Evolutionary conservation across 148 eudicot genomes (phyloP).

Genomic region (Chenopodium suecicum): DNA sequence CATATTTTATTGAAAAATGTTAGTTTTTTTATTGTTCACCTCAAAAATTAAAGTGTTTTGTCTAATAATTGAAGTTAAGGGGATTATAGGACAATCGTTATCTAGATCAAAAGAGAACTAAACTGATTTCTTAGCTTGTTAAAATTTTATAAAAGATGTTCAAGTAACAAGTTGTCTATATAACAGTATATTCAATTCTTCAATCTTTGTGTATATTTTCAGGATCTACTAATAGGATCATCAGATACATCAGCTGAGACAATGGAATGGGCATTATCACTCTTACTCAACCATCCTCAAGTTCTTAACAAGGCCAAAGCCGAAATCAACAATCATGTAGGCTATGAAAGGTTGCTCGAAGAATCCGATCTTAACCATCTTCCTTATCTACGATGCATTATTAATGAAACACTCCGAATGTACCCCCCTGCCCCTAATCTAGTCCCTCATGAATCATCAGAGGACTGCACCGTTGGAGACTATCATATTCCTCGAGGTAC

Average conservation of each 20-base stretch:
- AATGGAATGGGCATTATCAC: slow-evolving; percentile 37
- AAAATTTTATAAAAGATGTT: too few species aligned
- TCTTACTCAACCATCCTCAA: slow-evolving; percentile 29
- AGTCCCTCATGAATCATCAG: slow-evolving; percentile 27
- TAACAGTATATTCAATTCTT: too few species aligned
- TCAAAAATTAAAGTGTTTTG: too few species aligned
- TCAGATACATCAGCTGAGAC: slow-evolving; percentile 23
- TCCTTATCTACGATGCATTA: slow-evolving; percentile 20
- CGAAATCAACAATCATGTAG: slow-evolving; percentile 25
- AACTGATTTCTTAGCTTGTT: too few species aligned
- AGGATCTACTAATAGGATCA: slow-evolving; percentile 30
- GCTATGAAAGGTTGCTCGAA: slow-evolving; percentile 5
- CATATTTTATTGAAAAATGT: too few species aligned
- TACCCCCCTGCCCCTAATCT: slow-evolving; percentile 24
- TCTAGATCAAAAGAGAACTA: too few species aligned
- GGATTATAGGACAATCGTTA: too few species aligned
- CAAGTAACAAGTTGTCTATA: background rate
- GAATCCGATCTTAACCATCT: slow-evolving; percentile 27
- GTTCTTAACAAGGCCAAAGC: slow-evolving; percentile 15
- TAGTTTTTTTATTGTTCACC: too few species aligned
- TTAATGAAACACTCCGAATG: slow-evolving; percentile 31
- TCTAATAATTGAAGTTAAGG: too few species aligned
- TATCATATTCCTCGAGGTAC: slow-evolving; percentile 23
- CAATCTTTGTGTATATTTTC: background rate
- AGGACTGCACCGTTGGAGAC: slow-evolving; percentile 15